Evolutionary conservation across 305 asterid genomes (phyloP), one percentile per base, ranked within the genome.

Genomic region (Fraxinus latifolia): DNA sequence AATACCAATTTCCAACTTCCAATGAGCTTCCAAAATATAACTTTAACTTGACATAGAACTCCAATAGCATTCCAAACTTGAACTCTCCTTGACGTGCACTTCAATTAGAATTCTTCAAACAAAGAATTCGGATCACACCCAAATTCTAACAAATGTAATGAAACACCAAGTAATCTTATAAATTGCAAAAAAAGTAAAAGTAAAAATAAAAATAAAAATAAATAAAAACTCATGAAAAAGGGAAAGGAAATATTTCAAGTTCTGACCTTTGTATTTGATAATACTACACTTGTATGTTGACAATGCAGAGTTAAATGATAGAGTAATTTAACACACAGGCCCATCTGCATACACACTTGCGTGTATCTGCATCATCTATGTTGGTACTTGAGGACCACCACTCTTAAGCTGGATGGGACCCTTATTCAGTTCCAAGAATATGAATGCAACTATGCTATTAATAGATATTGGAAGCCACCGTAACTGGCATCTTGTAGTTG

Each of bases 401-500:
- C 42, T 62, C 60, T 7, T 72, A 77, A 15, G 47, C 42, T 82
- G 27, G 37, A 53, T 9, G 23, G 44, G 29, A 53, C 65, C 21
- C 62, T 72, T 76, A 60, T 12, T 39, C 34, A n/a, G 76, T 21
- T 47, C 23, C 7, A 72, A 65, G 39, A 65, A 27, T 65, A 25
- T 67, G 74, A 67, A 4, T 67, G 62, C 17, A 3, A 31, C 25
- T 4, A 23, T 47, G 53, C 33, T 50, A 55, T 32, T 50, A 19
- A 29, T 31, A 68, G 11, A 31, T 65, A 21, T 77, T 70, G 9
- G 42, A 36, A 36, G 79, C 27, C 68, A 7, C 21, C 34, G 2
- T 73, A 80, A 50, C 8, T 50, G 29, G 39, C 74, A 73, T 80
- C 76, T 42, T 71, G 55, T 70, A 27, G 19, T 60, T n/a, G 55